A percentile compares a stretch with the other conserved stretches of the same genome.
These are phyloP conservation scores for Pseudopyricularia cyperi DNA, from an alignment of 2,329 filamentous ascomycete genomes.

Conservation along the genomic window DNA sequence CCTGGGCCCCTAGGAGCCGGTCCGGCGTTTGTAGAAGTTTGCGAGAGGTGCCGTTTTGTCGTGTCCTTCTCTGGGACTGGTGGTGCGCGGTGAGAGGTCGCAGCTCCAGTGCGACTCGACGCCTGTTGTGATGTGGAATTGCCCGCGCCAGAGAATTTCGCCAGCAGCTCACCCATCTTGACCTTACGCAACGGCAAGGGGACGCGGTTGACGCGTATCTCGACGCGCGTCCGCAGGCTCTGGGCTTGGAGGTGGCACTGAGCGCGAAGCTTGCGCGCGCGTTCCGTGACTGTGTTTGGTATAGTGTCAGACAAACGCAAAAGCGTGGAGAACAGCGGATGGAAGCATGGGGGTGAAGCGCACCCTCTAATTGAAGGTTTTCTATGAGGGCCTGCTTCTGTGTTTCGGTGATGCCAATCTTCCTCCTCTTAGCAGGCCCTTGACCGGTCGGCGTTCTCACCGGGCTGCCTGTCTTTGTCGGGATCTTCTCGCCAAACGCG, in stretches of 20 bases:
- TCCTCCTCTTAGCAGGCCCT: conserved; percentile 51
- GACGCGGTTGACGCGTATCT: conserved; percentile 87
- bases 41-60: conserved; percentile 2
- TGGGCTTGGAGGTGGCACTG: conserved; percentile 84
- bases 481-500: conserved; percentile 12
- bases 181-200: conserved; percentile 65
- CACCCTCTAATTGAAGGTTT: conserved; percentile 81
- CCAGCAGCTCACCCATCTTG: conserved; percentile 69
- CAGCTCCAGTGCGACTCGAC: conserved; percentile 8
- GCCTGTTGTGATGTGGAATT: conserved; percentile 19
- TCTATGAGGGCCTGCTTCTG: conserved; percentile 84
- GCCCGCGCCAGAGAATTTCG: conserved; percentile 30
- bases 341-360: conserved; percentile 15
- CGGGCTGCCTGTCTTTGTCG: conserved; percentile 20
- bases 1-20: conserved; percentile 7
- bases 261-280: conserved; percentile 73
- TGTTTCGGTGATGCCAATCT: conserved; percentile 46
- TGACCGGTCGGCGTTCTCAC: conserved; percentile 14
- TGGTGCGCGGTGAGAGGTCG: conserved; percentile 21
- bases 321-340: not conserved
- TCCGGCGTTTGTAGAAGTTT: conserved; percentile 1
- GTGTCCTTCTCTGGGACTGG: conserved; percentile 38
- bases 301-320: not conserved
- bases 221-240: conserved; percentile 71
- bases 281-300: conserved; percentile 56